A percentile compares a stretch with the other conserved stretches of the same genome.
phyloP scores from a whole-genome alignment of 2,329 filamentous ascomycete species.

The Colletotrichum trifolii region DNA sequence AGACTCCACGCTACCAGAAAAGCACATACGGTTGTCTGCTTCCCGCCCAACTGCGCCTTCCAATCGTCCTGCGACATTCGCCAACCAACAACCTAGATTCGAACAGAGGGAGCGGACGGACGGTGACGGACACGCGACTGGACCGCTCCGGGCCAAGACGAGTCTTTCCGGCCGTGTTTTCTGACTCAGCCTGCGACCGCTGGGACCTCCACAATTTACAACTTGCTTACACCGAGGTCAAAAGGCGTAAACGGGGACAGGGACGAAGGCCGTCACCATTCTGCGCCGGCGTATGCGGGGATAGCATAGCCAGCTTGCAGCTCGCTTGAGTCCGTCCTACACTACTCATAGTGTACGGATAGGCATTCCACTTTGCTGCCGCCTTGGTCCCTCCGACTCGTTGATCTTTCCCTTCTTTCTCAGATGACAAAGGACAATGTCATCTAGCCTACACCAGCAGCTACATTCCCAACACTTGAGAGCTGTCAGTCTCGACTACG shows the following conservation, averaged over 20 bases:
- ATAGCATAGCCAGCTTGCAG: neutral
- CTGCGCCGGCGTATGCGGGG: conserved; percentile 33
- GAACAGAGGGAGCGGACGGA: neutral
- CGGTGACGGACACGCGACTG: conserved; percentile 19
- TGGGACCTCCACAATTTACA: conserved; percentile 24
- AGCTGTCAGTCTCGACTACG: conserved; percentile 47
- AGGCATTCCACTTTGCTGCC: neutral
- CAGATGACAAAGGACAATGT: conserved; percentile 49
- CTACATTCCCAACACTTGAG: conserved; percentile 48
- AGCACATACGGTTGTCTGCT: conserved; percentile 6
- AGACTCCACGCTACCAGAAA: conserved; percentile 1
- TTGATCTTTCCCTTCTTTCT: conserved; percentile 42
- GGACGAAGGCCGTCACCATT: conserved; percentile 25
- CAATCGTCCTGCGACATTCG: neutral
- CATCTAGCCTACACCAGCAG: conserved; percentile 46
- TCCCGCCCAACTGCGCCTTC: neutral
- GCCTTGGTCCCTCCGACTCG: conserved; percentile 39
- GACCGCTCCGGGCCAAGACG: conserved; percentile 9
- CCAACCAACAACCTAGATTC: conserved; percentile 2
- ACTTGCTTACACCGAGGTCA: conserved; percentile 30
- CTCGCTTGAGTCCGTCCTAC: conserved; percentile 21
- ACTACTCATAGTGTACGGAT: no score
- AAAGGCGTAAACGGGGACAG: conserved; percentile 33
- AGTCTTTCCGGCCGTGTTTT: conserved; percentile 9
- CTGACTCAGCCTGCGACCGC: conserved; percentile 21